Percentiles rank a stretch among this genome's conserved stretches.
Conservation (phyloP, 257 asterid species). For the Penstemon barbatus region DNA sequence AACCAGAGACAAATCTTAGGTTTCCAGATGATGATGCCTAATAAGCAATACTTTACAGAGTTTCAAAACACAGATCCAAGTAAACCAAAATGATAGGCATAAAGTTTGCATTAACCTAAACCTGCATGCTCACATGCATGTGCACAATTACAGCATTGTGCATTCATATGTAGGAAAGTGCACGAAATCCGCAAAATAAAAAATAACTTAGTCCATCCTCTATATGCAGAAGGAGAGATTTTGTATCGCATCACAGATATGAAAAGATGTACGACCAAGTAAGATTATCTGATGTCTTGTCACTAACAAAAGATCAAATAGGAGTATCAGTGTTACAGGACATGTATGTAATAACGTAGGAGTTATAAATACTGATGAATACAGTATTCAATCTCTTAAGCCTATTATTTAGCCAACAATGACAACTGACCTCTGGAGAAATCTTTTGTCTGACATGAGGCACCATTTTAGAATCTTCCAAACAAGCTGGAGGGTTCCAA, state of each 20-base stretch:
- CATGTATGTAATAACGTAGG: neutral
- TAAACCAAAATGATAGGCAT: neutral
- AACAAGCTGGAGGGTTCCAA: slow-evolving; percentile 86
- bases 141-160: neutral
- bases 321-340: neutral
- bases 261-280: slow-evolving; percentile 6
- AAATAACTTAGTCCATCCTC: neutral
- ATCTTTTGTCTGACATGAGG: slow-evolving; percentile 52
- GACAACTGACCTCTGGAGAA: slow-evolving; percentile 64
- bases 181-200: neutral
- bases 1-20: neutral
- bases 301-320: neutral
- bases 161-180: neutral
- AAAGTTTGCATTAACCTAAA: neutral
- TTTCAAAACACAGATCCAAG: neutral
- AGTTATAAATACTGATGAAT: slow-evolving; percentile 8
- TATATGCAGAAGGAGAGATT: neutral
- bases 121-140: neutral
- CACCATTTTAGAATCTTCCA: slow-evolving; percentile 38
- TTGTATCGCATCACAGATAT: neutral
- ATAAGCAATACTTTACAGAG: slow-evolving; percentile 13
- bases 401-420: slow-evolving; percentile 5
- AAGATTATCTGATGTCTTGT: neutral
- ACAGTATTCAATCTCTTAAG: slow-evolving; percentile 1
- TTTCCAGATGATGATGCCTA: neutral